phyloP scores from a whole-genome alignment of 192 early-diverging fungal genomes.

The Coemansia sp. region DNA sequence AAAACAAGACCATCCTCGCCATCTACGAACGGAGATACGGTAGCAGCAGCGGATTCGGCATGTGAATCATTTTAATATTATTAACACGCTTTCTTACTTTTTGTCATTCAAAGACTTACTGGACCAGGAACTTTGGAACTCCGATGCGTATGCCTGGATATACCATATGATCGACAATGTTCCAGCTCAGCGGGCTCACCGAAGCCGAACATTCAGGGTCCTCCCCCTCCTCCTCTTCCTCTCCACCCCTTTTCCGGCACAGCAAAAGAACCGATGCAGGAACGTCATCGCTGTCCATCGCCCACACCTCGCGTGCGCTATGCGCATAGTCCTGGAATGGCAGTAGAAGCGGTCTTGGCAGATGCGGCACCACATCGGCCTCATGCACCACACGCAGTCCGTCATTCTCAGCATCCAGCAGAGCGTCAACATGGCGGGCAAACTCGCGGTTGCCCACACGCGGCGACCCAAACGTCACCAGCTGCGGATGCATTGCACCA shows the following conservation, averaged over 20 bases:
- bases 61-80: too few relatives aligned
- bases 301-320: conserved; percentile 33
- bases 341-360: conserved; percentile 17
- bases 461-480: conserved; percentile 39
- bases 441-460: conserved; percentile 37
- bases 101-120: too few relatives aligned
- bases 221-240: neutral
- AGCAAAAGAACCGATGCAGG: conserved; percentile 11
- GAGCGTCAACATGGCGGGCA: conserved; percentile 3
- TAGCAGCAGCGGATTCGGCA: too few relatives aligned
- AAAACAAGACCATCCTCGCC: conserved; percentile 5
- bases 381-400: conserved; percentile 34
- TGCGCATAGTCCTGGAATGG: conserved; percentile 24
- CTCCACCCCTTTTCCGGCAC: too few relatives aligned
- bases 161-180: conserved; percentile 27
- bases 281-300: conserved; percentile 5
- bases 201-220: conserved; percentile 19
- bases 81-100: too few relatives aligned
- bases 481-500: neutral
- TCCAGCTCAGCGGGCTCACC: conserved; percentile 21
- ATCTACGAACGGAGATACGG: neutral
- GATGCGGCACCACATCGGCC: conserved; percentile 26
- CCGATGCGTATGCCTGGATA: conserved; percentile 36
- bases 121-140: neutral
- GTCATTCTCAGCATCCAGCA: neutral